These are phyloP conservation scores for Golubevia sp. DNA, from an alignment of 1,284 basidiomycete species.

Conservation along the genomic window DNA sequence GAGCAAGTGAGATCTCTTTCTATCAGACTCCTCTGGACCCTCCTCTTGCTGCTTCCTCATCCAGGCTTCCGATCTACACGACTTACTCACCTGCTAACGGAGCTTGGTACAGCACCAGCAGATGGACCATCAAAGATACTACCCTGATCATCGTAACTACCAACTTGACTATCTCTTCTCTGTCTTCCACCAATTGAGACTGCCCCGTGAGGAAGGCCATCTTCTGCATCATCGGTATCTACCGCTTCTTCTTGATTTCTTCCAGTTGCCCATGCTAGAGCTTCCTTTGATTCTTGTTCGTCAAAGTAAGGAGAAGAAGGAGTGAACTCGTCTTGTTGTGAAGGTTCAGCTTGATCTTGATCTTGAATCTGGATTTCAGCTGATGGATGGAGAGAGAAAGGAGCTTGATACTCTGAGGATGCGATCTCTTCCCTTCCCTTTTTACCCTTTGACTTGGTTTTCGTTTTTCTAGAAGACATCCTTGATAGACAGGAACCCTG, in stretches of 20 bases:
- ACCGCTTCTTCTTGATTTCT: too few relatives aligned
- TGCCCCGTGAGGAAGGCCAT: background rate
- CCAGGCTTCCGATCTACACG: too few relatives aligned
- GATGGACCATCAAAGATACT: conserved; percentile 57
- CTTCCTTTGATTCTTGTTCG: conserved; percentile 47
- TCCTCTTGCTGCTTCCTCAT: too few relatives aligned
- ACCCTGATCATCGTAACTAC: conserved; percentile 49
- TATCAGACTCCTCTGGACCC: too few relatives aligned
- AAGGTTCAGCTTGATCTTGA: background rate
- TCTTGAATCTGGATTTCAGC: conserved; percentile 1
- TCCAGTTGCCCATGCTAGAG: conserved; percentile 32
- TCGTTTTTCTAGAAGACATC: background rate
- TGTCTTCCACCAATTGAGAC: conserved; percentile 13
- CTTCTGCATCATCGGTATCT: conserved; percentile 12
- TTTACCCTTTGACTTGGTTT: background rate
- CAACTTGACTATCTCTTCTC: conserved; percentile 51
- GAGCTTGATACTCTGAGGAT: conserved; percentile 51
- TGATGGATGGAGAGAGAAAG: conserved; percentile 33
- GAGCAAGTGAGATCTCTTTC: too few relatives aligned
- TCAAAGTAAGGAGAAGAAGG: conserved; percentile 51
- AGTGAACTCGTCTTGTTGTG: background rate
- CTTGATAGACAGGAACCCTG: background rate
- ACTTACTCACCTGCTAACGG: conserved; percentile 25
- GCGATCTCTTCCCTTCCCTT: conserved; percentile 9
- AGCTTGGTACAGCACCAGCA: conserved; percentile 53